phyloP scores from a whole-genome alignment of 2,329 filamentous ascomycete species.

The Meredithiella fracta region DNA sequence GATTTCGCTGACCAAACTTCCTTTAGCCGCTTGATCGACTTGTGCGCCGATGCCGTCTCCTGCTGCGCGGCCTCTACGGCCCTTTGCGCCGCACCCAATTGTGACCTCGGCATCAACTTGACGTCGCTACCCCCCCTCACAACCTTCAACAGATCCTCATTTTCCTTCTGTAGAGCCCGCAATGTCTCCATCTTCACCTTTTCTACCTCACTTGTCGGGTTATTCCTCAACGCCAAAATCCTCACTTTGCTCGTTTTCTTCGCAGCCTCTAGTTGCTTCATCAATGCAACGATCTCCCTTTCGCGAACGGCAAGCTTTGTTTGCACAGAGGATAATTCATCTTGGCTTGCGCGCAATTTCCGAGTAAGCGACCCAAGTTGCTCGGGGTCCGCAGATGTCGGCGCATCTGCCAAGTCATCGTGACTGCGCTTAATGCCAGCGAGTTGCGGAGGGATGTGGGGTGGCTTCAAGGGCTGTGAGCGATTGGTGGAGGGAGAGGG shows the following conservation, averaged over 20 bases:
- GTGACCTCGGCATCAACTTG: conserved; percentile 57
- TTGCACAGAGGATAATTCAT: conserved; percentile 53
- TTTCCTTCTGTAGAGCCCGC: conserved; percentile 62
- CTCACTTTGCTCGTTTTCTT: conserved; percentile 58
- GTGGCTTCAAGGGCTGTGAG: conserved; percentile 47
- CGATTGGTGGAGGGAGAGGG: conserved; percentile 57
- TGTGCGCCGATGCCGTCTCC: conserved; percentile 58
- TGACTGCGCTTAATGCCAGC: conserved; percentile 41
- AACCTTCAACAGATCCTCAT: conserved; percentile 66
- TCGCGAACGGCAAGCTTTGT: conserved; percentile 55
- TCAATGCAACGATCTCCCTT: conserved; percentile 55
- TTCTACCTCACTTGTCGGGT: conserved; percentile 75
- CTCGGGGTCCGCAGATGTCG: conserved; percentile 45
- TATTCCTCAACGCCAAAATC: conserved; percentile 72
- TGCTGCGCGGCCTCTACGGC: conserved; percentile 57
- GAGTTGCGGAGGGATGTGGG: conserved; percentile 17
- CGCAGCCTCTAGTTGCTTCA: conserved; percentile 53
- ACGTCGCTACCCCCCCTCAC: conserved; percentile 21
- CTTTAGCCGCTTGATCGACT: conserved; percentile 70
- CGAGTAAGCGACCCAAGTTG: conserved; percentile 69
- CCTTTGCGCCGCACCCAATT: conserved; percentile 57
- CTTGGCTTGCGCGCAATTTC: conserved; percentile 74
- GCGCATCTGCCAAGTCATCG: conserved; percentile 29
- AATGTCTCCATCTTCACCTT: conserved; percentile 72
- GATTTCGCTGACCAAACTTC: conserved; percentile 87